A percentile compares a stretch with the other conserved stretches of the same genome.
These are phyloP conservation scores for Collybia nuda DNA, from an alignment of 768 basidiomycete genomes.

Conservation along the genomic window DNA sequence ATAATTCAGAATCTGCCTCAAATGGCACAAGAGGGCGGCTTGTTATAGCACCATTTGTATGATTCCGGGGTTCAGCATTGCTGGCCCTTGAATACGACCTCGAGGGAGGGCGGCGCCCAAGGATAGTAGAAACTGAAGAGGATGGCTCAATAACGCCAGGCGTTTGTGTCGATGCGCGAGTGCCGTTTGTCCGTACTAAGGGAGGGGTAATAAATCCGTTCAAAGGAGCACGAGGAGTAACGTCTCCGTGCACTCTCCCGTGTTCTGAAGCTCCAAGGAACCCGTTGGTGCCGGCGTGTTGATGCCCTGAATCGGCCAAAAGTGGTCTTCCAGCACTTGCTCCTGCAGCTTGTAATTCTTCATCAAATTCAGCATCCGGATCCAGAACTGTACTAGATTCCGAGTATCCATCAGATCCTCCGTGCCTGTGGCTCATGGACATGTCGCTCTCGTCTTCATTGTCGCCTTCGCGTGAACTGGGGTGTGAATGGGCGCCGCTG, in stretches of 20 bases:
- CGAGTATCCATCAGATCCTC: constrained; percentile 38
- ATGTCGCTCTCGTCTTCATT: constrained; percentile 47
- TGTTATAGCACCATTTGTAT: constrained; percentile 1
- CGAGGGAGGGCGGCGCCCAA: not conserved
- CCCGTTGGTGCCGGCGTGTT: constrained; percentile 8
- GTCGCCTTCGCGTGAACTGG: constrained; percentile 56
- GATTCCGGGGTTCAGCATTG: not conserved
- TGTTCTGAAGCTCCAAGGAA: constrained; percentile 20
- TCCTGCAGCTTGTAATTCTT: constrained; percentile 26
- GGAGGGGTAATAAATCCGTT: constrained; percentile 16
- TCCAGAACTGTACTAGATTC: constrained; percentile 42
- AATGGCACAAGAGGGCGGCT: constrained; percentile 57
- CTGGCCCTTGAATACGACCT: not conserved
- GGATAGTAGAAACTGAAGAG: not conserved
- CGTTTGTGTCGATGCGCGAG: not conserved
- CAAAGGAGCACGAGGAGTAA: constrained; percentile 58
- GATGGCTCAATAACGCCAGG: not conserved
- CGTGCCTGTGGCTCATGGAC: constrained; percentile 18
- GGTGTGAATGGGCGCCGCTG: constrained; percentile 33
- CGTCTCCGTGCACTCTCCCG: constrained; percentile 47
- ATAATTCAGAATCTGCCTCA: constrained; percentile 61
- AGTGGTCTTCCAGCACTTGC: constrained; percentile 31
- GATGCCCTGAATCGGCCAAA: constrained; percentile 19
- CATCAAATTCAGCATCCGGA: constrained; percentile 27
- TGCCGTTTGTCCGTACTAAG: constrained; percentile 3